These are phyloP conservation scores for Rhizodiscina lignyota DNA, from an alignment of 495 filamentous ascomycete species.

Conservation along the genomic window DNA sequence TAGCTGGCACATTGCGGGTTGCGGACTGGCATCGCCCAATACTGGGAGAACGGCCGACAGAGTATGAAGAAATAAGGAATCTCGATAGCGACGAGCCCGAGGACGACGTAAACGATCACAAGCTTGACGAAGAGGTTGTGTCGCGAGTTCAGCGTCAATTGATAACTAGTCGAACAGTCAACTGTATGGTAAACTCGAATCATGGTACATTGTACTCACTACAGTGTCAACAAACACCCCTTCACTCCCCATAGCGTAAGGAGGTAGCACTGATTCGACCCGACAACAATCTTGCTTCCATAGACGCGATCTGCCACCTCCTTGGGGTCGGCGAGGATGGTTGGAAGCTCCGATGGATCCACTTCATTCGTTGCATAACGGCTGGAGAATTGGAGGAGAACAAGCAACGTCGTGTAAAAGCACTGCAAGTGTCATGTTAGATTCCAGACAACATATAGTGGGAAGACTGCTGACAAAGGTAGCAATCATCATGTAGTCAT, in stretches of 20 bases:
- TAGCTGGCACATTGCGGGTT: slow-evolving; percentile 31
- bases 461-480: too few relatives aligned
- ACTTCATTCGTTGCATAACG: slow-evolving; percentile 1
- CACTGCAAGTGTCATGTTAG: too few relatives aligned
- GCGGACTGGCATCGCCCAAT: slow-evolving; percentile 4
- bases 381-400: slow-evolving; percentile 1
- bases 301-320: slow-evolving; percentile 1
- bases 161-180: neutral
- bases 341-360: neutral
- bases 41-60: slow-evolving; percentile 1
- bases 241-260: slow-evolving; percentile 1
- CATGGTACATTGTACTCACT: slow-evolving; percentile 1
- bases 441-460: too few relatives aligned
- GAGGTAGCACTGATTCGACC: slow-evolving; percentile 2
- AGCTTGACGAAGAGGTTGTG: neutral
- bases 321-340: slow-evolving; percentile 1
- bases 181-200: too few relatives aligned
- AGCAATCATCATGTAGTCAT: slow-evolving; percentile 1
- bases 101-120: slow-evolving; percentile 2
- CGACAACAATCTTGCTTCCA: slow-evolving; percentile 3
- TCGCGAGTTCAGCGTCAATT: neutral
- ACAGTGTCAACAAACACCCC: slow-evolving; percentile 1
- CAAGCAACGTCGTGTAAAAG: slow-evolving; percentile 2
- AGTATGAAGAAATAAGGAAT: slow-evolving; percentile 9
- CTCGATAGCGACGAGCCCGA: slow-evolving; percentile 10